Conservation (phyloP, 2,329 filamentous ascomycete genomes). For the Magnaporthiopsis rhizophila region DNA sequence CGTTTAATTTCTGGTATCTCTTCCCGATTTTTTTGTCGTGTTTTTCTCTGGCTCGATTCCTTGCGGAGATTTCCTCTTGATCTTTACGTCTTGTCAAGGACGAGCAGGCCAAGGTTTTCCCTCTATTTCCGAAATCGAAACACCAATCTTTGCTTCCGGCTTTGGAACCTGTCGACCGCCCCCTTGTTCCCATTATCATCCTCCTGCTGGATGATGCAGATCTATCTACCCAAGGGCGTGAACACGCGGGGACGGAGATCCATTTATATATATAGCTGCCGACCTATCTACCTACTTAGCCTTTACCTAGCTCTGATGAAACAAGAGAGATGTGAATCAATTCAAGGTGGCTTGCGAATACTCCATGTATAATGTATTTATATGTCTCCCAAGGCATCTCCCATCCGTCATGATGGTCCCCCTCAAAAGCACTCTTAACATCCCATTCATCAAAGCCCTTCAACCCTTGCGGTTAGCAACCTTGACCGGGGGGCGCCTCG, state of each 20-base stretch:
- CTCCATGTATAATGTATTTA: not conserved
- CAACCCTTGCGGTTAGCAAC: not conserved
- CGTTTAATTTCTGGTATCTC: not conserved
- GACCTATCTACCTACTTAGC: not conserved
- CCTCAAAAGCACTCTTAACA: no score
- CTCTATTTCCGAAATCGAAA: not conserved
- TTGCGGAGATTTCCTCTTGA: not conserved
- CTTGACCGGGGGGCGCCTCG: constrained; percentile 35
- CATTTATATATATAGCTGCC: not conserved
- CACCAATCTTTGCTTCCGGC: not conserved
- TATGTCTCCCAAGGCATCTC: not conserved
- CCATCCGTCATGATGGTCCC: not conserved
- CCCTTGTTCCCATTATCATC: not conserved
- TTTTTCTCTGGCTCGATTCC: not conserved
- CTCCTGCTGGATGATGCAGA: not conserved
- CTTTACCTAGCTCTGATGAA: not conserved
- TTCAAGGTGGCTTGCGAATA: not conserved
- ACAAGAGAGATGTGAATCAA: not conserved
- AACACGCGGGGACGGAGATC: not conserved
- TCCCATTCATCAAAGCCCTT: not conserved
- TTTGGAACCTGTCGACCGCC: not conserved
- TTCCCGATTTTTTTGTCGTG: not conserved
- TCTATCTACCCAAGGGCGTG: not conserved
- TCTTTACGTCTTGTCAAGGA: not conserved
- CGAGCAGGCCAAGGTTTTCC: not conserved